Conservation (phyloP, 2,329 filamentous ascomycete species). For the Cladosporium sp. region DNA sequence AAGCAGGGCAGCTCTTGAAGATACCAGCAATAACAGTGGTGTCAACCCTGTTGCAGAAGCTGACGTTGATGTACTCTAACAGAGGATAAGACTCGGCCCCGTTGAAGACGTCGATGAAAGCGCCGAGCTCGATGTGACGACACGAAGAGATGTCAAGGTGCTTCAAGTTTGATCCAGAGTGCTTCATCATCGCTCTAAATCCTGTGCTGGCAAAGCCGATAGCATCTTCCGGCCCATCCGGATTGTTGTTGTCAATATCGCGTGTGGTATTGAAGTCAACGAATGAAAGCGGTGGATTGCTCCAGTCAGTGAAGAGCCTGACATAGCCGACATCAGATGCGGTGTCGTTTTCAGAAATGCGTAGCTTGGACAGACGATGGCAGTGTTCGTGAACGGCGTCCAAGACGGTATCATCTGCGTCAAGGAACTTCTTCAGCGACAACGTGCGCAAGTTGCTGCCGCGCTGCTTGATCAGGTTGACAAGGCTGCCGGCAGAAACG, state of each 20-base stretch:
- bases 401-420: constrained; percentile 69
- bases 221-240: constrained; percentile 61
- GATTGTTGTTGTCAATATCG: constrained; percentile 69
- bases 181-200: constrained; percentile 78
- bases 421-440: constrained; percentile 68
- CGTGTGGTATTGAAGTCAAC: constrained; percentile 78
- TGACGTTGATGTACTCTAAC: constrained; percentile 66
- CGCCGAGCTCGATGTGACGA: constrained; percentile 71
- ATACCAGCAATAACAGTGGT: constrained; percentile 56
- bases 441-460: constrained; percentile 72
- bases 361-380: constrained; percentile 68
- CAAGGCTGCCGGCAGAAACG: constrained; percentile 59
- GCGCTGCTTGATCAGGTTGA: constrained; percentile 60
- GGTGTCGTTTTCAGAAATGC: constrained; percentile 73
- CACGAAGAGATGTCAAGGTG: constrained; percentile 79
- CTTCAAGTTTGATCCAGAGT: constrained; percentile 68
- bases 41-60: constrained; percentile 57
- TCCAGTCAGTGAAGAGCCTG: constrained; percentile 73
- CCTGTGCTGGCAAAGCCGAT: constrained; percentile 74
- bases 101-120: constrained; percentile 74
- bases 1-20: constrained; percentile 48
- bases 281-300: constrained; percentile 67
- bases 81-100: constrained; percentile 61
- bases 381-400: constrained; percentile 71
- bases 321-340: constrained; percentile 75